phyloP scores from a whole-genome alignment of 1,284 basidiomycete species.

The Microbotryum violaceum region DNA sequence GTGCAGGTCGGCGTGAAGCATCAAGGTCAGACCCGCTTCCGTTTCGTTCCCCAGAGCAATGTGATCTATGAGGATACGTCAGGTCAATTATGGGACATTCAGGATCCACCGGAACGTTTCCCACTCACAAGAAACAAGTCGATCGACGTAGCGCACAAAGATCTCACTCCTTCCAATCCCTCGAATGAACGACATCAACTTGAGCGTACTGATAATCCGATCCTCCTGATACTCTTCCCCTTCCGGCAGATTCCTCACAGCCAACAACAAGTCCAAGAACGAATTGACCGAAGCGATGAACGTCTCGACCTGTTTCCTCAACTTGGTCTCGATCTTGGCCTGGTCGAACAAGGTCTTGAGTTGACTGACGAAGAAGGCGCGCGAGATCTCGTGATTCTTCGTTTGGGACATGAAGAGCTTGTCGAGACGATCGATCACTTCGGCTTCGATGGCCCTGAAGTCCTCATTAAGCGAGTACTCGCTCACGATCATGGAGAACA shows the following conservation, averaged over 20 bases:
- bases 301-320: constrained; percentile 65
- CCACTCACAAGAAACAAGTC: constrained; percentile 58
- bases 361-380: constrained; percentile 90
- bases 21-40: constrained; percentile 84
- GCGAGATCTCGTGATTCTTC: constrained; percentile 78
- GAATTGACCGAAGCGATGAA: constrained; percentile 86
- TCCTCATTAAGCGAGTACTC: constrained; percentile 45
- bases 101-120: too few species aligned
- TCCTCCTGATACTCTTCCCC: constrained; percentile 92
- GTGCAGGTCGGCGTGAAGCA: constrained; percentile 86
- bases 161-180: constrained; percentile 17
- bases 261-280: constrained; percentile 88
- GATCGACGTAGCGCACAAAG: constrained; percentile 68
- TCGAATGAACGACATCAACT: constrained; percentile 79
- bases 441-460: constrained; percentile 60
- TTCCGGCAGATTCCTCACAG: constrained; percentile 83
- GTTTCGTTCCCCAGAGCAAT: constrained; percentile 63
- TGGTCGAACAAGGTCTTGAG: constrained; percentile 75
- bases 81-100: constrained; percentile 50
- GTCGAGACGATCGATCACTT: constrained; percentile 89
- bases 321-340: constrained; percentile 66
- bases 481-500: constrained; percentile 93
- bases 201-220: constrained; percentile 81
- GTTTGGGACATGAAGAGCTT: constrained; percentile 84
- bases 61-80: constrained; percentile 2